A percentile compares a stretch with the other conserved stretches of the same genome.
phyloP scores from a whole-genome alignment of 1,139 yeast genomes.

The Pichia inconspicua region DNA sequence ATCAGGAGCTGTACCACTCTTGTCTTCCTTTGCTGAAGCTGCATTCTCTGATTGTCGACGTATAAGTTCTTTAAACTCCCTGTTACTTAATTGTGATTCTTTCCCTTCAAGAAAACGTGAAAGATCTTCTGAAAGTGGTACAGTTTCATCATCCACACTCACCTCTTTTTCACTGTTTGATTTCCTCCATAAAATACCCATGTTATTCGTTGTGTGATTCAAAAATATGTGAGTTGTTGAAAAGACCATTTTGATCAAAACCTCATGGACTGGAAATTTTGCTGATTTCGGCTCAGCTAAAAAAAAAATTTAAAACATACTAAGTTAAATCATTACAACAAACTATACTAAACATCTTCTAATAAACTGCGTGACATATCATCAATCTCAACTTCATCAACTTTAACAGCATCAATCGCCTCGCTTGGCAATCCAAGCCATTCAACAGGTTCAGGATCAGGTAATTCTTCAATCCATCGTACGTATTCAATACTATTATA shows the following conservation, averaged over 20 bases:
- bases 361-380: not conserved
- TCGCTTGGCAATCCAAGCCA: slow-evolving; percentile 57
- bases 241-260: too few relatives aligned
- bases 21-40: not conserved
- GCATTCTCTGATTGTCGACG: slow-evolving; percentile 14
- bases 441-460: slow-evolving; percentile 49
- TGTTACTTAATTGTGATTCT: slow-evolving; percentile 24
- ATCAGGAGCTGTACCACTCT: not conserved
- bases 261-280: too few relatives aligned
- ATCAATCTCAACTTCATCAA: not conserved
- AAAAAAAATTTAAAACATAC: too few relatives aligned
- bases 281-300: not conserved
- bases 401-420: slow-evolving; percentile 5
- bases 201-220: not conserved
- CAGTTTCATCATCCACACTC: not conserved
- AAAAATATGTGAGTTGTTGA: too few relatives aligned
- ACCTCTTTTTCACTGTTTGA: not conserved
- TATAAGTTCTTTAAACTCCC: slow-evolving; percentile 24
- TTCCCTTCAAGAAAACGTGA: slow-evolving; percentile 18
- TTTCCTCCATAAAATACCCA: not conserved
- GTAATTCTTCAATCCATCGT: slow-evolving; percentile 49
- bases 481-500: slow-evolving; percentile 18
- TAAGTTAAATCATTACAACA: too few relatives aligned
- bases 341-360: not conserved
- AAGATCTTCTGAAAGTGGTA: slow-evolving; percentile 17